These are phyloP conservation scores for Alternaria triticimaculans DNA, from an alignment of 2,329 filamentous ascomycete species.

Conservation along the genomic window DNA sequence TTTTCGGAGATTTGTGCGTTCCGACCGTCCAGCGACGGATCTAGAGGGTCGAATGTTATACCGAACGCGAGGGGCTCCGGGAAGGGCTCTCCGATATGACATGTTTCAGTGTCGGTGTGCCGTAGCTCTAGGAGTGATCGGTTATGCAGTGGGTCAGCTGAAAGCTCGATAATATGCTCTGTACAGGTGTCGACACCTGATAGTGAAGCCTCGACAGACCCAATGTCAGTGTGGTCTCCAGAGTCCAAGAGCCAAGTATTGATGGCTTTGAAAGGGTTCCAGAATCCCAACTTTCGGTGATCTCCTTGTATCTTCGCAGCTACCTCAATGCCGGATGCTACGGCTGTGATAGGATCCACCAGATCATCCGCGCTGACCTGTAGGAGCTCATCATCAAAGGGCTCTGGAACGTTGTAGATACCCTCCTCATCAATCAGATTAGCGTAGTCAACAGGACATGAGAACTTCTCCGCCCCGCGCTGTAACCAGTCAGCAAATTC, in stretches of 20 bases:
- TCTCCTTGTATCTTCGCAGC: neutral
- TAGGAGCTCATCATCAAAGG: constrained; percentile 7
- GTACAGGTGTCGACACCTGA: neutral
- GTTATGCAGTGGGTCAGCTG: neutral
- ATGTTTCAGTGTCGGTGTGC: neutral
- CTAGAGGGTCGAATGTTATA: neutral
- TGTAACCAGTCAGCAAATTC: constrained; percentile 16
- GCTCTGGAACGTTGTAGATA: constrained; percentile 10
- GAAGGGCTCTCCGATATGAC: neutral
- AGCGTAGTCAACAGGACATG: constrained; percentile 1
- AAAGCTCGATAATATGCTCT: neutral
- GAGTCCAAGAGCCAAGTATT: neutral
- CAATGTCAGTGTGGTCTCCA: neutral
- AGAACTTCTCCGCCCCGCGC: constrained; percentile 12
- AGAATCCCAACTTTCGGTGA: neutral
- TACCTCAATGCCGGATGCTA: neutral
- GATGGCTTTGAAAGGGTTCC: neutral
- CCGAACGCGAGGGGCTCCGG: neutral
- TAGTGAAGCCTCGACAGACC: neutral
- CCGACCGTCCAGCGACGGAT: neutral
- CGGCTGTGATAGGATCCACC: neutral
- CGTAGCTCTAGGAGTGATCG: neutral
- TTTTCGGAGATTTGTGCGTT: neutral
- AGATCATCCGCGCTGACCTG: neutral
- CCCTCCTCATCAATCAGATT: constrained; percentile 3